Evolutionary conservation across 306 rosid species (phyloP), one percentile per base, ranked within the genome.

Genomic region (Oemleria cerasiformis): DNA sequence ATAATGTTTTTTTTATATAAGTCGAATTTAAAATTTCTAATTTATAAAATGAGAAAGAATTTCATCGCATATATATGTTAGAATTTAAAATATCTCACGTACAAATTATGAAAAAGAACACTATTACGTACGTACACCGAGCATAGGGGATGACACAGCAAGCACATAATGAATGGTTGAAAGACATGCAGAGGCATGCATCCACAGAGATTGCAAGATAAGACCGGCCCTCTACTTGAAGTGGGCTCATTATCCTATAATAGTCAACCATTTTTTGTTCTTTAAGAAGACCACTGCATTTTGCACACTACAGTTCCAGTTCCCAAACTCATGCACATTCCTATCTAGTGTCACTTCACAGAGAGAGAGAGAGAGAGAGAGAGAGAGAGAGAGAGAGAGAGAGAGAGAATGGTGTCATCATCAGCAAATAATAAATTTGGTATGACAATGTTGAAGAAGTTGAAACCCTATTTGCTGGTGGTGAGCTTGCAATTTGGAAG

Each of bases 401-500:
- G 25, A 73, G 50, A 62, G 77, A 10, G 39, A 41, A 20, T 73
- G 20, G 21, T 57, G 43, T 30, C 36, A 30, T 30, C 36, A 30
- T 30, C 36, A 30, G 36, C 36, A 30, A 30, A 30, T 30, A 30
- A 30, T 30, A 30, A 19, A 53, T 67, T 59, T 38, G 69, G 78
- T 4, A 55, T 43, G 23, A 10, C 61, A 42, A 56, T 83, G 36
- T 30, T 30, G 63, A 81, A 10, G 4, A 85, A 78, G 82, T 74
- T 83, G 23, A 88, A 78, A 66, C 93, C 96, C 67, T 92, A 86
- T 66, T 38, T 84, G 73, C 72, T 86, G 41, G 77, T 82, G 12
- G 78, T 92, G 55, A 85, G 78, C 36, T 68, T 92, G 49, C 97
- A 89, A 11, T 84, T 84, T 63, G 88, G 96, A 12, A 59, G 72